phyloP scores from a whole-genome alignment of 768 basidiomycete genomes.

The Phaeotremella fagi region DNA sequence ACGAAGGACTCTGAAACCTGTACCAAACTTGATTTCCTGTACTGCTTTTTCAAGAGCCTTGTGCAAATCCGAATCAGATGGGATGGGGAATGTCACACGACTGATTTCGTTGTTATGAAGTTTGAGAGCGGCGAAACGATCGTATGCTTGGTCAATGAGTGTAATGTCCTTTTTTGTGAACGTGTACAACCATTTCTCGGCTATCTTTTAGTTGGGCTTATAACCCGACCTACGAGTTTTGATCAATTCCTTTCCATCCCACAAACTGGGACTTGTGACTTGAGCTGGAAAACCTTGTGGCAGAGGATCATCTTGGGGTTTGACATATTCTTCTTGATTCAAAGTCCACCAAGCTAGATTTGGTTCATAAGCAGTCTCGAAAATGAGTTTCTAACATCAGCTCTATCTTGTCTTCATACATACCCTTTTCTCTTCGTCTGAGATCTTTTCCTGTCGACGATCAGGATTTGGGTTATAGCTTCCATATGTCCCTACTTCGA shows the following conservation, averaged over 20 bases:
- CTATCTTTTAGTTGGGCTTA: conserved; percentile 1
- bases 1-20: conserved; percentile 24
- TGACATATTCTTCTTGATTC: background rate
- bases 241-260: conserved; percentile 5
- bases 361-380: background rate
- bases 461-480: too few species aligned
- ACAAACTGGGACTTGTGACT: background rate
- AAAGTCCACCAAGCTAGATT: background rate
- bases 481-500: too few species aligned
- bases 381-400: too few species aligned
- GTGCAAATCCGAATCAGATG: conserved; percentile 3
- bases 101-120: conserved; percentile 14
- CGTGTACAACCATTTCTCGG: conserved; percentile 21
- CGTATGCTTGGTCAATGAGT: conserved; percentile 13
- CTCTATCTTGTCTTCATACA: too few species aligned
- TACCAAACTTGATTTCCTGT: conserved; percentile 22
- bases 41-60: conserved; percentile 4
- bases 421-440: too few species aligned
- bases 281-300: conserved; percentile 2
- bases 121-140: conserved; percentile 18
- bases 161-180: conserved; percentile 17
- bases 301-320: background rate
- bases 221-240: background rate
- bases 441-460: too few species aligned
- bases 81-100: conserved; percentile 18